Evolutionary conservation across 2,329 filamentous ascomycete genomes (phyloP).

Genomic region (Orbilia brochopaga): DNA sequence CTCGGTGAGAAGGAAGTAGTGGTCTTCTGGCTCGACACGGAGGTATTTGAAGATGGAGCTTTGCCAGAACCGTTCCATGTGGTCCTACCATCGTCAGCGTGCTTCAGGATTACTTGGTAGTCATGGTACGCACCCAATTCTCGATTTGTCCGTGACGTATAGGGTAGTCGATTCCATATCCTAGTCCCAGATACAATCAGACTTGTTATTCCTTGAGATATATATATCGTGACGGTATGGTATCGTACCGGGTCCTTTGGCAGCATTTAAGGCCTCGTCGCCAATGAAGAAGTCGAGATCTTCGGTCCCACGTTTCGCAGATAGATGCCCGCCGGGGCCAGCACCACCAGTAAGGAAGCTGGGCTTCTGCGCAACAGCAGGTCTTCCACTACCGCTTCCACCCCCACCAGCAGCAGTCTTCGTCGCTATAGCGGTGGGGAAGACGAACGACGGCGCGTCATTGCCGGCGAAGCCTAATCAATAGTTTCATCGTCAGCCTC

Average conservation of each 20-base stretch:
- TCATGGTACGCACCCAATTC: constrained; percentile 76
- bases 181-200: constrained; percentile 59
- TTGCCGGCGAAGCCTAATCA: constrained; percentile 91
- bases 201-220: background rate
- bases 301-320: constrained; percentile 91
- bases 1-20: constrained; percentile 97
- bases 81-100: constrained; percentile 68
- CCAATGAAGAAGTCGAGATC: constrained; percentile 99
- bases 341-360: constrained; percentile 92
- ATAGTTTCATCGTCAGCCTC: constrained; percentile 1
- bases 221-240: background rate
- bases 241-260: constrained; percentile 75
- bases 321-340: constrained; percentile 80
- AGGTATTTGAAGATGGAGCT: constrained; percentile 99
- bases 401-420: constrained; percentile 76
- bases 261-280: constrained; percentile 86
- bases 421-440: constrained; percentile 96
- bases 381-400: constrained; percentile 79
- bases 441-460: constrained; percentile 98
- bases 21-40: constrained; percentile 95
- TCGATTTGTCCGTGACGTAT: constrained; percentile 98
- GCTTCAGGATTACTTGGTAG: background rate
- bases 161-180: constrained; percentile 95
- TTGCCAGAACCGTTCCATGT: constrained; percentile 99
- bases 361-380: constrained; percentile 90